phyloP scores from a whole-genome alignment of 192 early-diverging fungal species.

The Kickxella alabastrina region DNA sequence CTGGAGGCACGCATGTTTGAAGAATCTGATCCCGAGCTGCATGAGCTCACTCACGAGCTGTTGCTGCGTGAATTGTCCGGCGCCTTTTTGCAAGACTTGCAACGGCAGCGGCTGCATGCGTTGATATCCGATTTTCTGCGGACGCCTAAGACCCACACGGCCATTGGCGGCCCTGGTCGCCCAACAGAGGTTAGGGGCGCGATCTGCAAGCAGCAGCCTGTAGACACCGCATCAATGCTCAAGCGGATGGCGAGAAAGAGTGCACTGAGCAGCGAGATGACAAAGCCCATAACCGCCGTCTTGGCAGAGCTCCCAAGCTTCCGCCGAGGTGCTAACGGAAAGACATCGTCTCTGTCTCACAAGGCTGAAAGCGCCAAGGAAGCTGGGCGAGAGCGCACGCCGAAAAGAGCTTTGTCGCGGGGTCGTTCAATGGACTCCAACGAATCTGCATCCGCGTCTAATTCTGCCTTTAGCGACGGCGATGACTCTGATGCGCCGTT shows the following conservation, averaged over 20 bases:
- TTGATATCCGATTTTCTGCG: conserved; percentile 17
- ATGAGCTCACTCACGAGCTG: conserved; percentile 25
- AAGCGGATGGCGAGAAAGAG: conserved; percentile 27
- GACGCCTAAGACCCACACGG: neutral
- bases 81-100: conserved; percentile 33
- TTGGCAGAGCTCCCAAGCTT: conserved; percentile 48
- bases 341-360: neutral
- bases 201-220: conserved; percentile 3
- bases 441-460: too few species aligned
- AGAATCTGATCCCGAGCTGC: conserved; percentile 19
- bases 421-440: neutral
- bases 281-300: conserved; percentile 21
- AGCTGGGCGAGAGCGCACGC: too few species aligned
- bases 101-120: conserved; percentile 18
- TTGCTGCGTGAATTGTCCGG: conserved; percentile 42
- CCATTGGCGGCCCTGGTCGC: neutral
- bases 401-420: neutral
- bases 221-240: conserved; percentile 30
- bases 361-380: too few species aligned
- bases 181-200: neutral
- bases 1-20: conserved; percentile 23
- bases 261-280: conserved; percentile 8
- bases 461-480: neutral
- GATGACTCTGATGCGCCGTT: neutral
- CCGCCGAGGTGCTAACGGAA: conserved; percentile 18